Conservation (phyloP, 768 basidiomycete genomes). For the Ramaria rubella region DNA sequence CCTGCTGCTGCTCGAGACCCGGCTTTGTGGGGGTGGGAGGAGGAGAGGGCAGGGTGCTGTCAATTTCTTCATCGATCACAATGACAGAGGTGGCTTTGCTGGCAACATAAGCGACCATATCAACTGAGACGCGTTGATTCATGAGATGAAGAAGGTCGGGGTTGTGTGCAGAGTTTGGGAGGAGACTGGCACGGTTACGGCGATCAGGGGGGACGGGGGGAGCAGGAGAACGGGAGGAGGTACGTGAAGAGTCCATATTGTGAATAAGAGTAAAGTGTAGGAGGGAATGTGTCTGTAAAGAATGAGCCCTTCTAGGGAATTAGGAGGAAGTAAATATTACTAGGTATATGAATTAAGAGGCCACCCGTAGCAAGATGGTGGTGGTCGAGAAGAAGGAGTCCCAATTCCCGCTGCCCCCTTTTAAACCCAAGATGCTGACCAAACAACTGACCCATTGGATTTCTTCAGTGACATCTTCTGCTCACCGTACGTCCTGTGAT, state of each 20-base stretch:
- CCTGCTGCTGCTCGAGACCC: slow-evolving; percentile 28
- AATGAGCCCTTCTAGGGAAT: slow-evolving; percentile 9
- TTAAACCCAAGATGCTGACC: neutral
- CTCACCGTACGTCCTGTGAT: no score
- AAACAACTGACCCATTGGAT: neutral
- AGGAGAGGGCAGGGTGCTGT: slow-evolving; percentile 50
- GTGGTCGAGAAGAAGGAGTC: slow-evolving; percentile 7
- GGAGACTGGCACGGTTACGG: slow-evolving; percentile 64
- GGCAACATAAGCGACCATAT: slow-evolving; percentile 85
- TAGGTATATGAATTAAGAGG: slow-evolving; percentile 1
- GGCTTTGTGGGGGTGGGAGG: slow-evolving; percentile 57
- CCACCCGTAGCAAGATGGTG: neutral
- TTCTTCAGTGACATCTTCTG: no score
- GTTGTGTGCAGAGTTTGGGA: slow-evolving; percentile 71
- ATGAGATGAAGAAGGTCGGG: slow-evolving; percentile 76
- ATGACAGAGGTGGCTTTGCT: slow-evolving; percentile 72
- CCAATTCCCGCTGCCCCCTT: no score
- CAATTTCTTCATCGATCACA: slow-evolving; percentile 52
- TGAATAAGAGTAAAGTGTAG: neutral
- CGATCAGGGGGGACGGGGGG: neutral
- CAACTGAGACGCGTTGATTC: slow-evolving; percentile 65
- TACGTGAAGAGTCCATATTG: neutral
- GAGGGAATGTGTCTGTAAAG: slow-evolving; percentile 6
- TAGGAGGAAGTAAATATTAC: slow-evolving; percentile 3
- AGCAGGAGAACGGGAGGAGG: slow-evolving; percentile 1